A percentile compares a stretch with the other conserved stretches of the same genome.
phyloP scores from a whole-genome alignment of 169 alveolate species.

The Cryptosporidium xiaoi region DNA sequence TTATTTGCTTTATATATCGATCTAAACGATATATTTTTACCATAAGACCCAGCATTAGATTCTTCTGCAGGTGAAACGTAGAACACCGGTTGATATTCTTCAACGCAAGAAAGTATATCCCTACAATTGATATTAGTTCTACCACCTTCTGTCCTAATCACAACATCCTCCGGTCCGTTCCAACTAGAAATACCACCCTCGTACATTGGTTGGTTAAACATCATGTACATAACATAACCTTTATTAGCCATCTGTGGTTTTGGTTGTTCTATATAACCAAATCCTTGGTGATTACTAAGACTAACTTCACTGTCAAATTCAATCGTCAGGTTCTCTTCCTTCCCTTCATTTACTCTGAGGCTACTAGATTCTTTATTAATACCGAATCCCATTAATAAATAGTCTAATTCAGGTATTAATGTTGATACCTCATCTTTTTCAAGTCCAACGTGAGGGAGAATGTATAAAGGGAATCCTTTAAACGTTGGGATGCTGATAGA shows the following conservation, averaged over 20 bases:
- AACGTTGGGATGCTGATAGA: constrained; percentile 60
- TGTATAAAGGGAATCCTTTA: constrained; percentile 40
- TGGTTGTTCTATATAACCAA: constrained; percentile 27
- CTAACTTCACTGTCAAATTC: not conserved
- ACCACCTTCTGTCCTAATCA: constrained; percentile 43
- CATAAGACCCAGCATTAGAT: constrained; percentile 31
- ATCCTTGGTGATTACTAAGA: not conserved
- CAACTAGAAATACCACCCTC: constrained; percentile 33
- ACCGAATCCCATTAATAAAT: constrained; percentile 23
- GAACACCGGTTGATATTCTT: constrained; percentile 32
- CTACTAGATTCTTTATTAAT: not conserved
- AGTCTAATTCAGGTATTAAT: constrained; percentile 31
- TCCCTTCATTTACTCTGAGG: not conserved
- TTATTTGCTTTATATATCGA: constrained; percentile 42
- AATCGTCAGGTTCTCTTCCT: not conserved
- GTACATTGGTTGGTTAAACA: constrained; percentile 47
- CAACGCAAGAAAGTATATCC: constrained; percentile 24
- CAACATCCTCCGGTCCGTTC: constrained; percentile 34
- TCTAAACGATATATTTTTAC: constrained; percentile 55
- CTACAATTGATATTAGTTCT: constrained; percentile 10
- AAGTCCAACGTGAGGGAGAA: constrained; percentile 21
- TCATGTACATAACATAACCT: constrained; percentile 31
- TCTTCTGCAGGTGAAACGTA: constrained; percentile 69
- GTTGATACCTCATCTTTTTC: constrained; percentile 28
- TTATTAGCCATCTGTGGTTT: constrained; percentile 44